These are phyloP conservation scores for Papiliotrema terrestris DNA, from an alignment of 1,284 basidiomycete genomes.

Conservation along the genomic window DNA sequence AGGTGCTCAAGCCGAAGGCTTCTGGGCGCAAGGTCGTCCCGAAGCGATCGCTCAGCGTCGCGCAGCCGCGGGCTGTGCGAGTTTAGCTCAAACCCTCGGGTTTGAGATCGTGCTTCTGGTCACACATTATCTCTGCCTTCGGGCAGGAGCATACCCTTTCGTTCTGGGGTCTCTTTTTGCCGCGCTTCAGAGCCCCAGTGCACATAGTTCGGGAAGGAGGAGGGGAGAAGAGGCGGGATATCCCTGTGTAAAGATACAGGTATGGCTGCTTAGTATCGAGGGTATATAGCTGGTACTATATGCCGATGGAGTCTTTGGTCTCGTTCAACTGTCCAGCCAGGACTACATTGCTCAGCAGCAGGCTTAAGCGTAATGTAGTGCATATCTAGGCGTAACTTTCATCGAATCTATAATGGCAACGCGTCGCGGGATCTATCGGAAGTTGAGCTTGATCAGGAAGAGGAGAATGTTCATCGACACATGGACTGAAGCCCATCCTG, in stretches of 20 bases:
- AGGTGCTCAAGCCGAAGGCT: not conserved
- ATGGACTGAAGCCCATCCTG: conserved; percentile 55
- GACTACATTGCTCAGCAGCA: no score
- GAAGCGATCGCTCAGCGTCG: not conserved
- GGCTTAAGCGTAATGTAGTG: no score
- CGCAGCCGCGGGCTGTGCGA: not conserved
- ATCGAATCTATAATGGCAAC: not conserved
- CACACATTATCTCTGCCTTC: no score
- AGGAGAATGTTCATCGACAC: conserved; percentile 58
- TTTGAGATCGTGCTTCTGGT: not conserved
- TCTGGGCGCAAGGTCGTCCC: not conserved
- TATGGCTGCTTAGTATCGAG: no score
- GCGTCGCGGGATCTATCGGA: conserved; percentile 21
- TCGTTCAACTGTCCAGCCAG: not conserved
- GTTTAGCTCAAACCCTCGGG: not conserved
- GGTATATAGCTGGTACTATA: no score
- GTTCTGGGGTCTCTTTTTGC: not conserved
- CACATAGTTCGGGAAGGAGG: no score
- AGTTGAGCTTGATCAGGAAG: conserved; percentile 51
- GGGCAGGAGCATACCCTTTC: not conserved
- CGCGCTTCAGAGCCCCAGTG: no score
- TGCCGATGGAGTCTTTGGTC: no score
- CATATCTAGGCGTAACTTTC: not conserved
- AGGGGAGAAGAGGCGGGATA: no score
- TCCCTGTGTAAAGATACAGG: no score